Percentiles rank a stretch among this genome's conserved stretches.
Evolutionary conservation across 345 rosid genomes (phyloP).

Genomic region (Syzygium jambos): DNA sequence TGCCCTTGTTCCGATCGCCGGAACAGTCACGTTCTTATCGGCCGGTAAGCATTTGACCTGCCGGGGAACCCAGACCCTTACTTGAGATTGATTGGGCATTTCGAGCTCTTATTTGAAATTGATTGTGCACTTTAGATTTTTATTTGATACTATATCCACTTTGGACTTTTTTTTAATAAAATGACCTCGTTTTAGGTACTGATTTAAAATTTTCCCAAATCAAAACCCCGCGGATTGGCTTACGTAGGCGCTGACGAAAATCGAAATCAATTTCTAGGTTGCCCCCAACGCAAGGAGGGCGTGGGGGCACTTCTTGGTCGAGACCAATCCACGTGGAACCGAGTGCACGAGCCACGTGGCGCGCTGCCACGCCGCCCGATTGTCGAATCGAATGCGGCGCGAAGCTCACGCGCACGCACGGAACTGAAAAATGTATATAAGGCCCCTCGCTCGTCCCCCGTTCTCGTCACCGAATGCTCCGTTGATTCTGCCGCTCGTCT

Average conservation of each 20-base stretch:
- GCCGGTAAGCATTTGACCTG: no score
- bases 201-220: not conserved
- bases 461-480: no score
- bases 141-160: no score
- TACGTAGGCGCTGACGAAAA: not conserved
- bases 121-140: fast-evolving
- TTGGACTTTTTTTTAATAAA: fast-evolving
- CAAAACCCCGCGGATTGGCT: not conserved
- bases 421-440: not conserved
- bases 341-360: not conserved
- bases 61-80: no score
- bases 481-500: not conserved
- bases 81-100: no score
- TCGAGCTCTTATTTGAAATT: fast-evolving
- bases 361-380: not conserved
- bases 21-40: no score
- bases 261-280: not conserved
- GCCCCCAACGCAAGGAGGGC: not conserved
- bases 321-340: not conserved
- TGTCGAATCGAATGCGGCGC: not conserved
- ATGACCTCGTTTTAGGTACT: fast-evolving
- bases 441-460: not conserved
- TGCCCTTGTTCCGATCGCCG: no score
- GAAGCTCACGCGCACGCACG: not conserved
- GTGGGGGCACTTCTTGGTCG: not conserved